phyloP scores from a whole-genome alignment of 805 yeast species.

The Suhomyces vadensis region DNA sequence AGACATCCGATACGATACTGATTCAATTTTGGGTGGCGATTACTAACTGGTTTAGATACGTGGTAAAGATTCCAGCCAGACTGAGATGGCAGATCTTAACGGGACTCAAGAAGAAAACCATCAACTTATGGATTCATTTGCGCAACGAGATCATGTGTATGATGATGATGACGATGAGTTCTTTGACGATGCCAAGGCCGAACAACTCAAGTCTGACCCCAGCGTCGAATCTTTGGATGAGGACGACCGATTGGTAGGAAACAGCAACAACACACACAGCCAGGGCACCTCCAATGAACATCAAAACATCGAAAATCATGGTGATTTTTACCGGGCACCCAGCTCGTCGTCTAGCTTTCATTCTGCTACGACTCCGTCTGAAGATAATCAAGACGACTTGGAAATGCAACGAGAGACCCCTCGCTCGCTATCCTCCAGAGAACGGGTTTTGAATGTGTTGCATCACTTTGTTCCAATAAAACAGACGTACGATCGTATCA shows the following conservation, averaged over 20 bases:
- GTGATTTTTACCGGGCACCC: not conserved
- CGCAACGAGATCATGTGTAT: not conserved
- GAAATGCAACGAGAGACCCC: slow-evolving; percentile 27
- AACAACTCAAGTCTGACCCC: not conserved
- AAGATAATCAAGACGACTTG: slow-evolving; percentile 19
- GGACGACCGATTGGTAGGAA: not conserved
- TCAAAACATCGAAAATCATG: not conserved
- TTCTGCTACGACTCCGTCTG: not conserved
- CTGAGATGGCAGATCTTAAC: too few species aligned
- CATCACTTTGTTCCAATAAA: slow-evolving; percentile 38
- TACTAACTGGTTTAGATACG: not conserved
- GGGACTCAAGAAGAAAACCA: slow-evolving; percentile 5
- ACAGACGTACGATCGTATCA: slow-evolving; percentile 44
- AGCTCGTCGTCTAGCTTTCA: not conserved
- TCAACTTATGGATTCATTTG: slow-evolving; percentile 10
- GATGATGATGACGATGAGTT: slow-evolving; percentile 2
- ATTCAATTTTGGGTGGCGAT: too few species aligned
- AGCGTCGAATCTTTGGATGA: slow-evolving; percentile 10
- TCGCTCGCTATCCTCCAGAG: slow-evolving; percentile 25
- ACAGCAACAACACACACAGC: not conserved
- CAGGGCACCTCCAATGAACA: not conserved
- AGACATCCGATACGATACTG: too few species aligned
- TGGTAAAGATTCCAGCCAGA: not conserved
- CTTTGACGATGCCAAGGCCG: not conserved
- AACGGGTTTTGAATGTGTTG: slow-evolving; percentile 33